Conservation (phyloP, 2,329 filamentous ascomycete species). For the Hypoxylon sp. region DNA sequence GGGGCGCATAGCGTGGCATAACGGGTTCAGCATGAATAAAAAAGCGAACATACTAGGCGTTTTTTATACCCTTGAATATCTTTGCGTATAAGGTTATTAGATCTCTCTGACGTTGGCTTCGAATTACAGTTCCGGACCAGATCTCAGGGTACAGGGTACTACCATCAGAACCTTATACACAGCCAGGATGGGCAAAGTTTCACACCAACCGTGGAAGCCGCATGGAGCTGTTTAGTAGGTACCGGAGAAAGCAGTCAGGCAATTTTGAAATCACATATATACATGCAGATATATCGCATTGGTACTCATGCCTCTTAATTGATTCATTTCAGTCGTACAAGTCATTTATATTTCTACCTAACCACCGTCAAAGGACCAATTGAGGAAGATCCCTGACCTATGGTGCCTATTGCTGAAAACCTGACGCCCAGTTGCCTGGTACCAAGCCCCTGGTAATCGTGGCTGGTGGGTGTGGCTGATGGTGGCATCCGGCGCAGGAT, state of each 20-base stretch:
- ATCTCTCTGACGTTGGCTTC: not conserved
- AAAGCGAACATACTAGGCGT: not conserved
- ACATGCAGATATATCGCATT: not conserved
- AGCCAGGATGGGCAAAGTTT: not conserved
- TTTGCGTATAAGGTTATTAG: not conserved
- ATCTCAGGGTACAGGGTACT: not conserved
- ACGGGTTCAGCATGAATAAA: not conserved
- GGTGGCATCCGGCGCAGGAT: conserved; percentile 2
- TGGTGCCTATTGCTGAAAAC: not conserved
- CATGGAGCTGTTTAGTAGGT: not conserved
- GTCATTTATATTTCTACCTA: not conserved
- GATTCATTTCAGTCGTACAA: not conserved
- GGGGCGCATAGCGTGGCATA: conserved; percentile 6
- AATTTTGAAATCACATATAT: not conserved
- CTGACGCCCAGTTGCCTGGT: not conserved
- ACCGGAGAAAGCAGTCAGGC: not conserved
- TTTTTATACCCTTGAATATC: not conserved
- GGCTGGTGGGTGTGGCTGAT: conserved; percentile 18
- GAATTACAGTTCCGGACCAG: not conserved
- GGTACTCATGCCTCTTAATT: not conserved
- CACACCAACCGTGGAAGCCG: not conserved
- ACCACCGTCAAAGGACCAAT: not conserved
- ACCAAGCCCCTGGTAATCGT: not conserved
- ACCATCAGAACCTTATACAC: conserved; percentile 1
- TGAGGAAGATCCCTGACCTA: not conserved